Evolutionary conservation across 2,329 filamentous ascomycete species (phyloP), one percentile per base, ranked within the genome.

Genomic region (Phymatotrichopsis omnivora): DNA sequence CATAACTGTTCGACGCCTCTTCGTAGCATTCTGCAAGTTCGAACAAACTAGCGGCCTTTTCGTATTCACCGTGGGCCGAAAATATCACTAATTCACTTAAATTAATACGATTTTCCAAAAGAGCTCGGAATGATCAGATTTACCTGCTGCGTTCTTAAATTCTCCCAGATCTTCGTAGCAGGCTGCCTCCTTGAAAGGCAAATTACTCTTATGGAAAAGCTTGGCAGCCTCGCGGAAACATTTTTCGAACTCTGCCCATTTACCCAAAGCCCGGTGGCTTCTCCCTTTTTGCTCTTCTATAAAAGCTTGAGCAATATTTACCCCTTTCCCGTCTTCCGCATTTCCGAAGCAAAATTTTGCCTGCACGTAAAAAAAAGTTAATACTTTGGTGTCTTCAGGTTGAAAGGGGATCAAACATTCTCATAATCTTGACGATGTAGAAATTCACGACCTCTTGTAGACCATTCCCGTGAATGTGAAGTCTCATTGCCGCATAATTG

Each of bases 331-430:
- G 27, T 53, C 41, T 5, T 42, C 36, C 8, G 48, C 48, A 30
- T 53, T 58, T 14, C 20, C 39, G 47, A 27, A 56, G 28, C 42
- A 51, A 42, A 53, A 53, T 25, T 47, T n/a, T 29, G 27, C 44
- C 19, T 45, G n/a, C n/a, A n/a, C n/a, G n/a, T n/a, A n/a, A n/a
- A n/a, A n/a, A n/a, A n/a, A n/a, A n/a, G n/a, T 34, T 3, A 23
- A 30, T n/a, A 36, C 19, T 14, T 16, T 25, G 2, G n/a, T 11
- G 16, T 22, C 20, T 5, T 12, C n/a, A n/a, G n/a, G n/a, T n/a
- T n/a, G n/a, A n/a, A n/a, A 7, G 11, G 32, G 25, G 27, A 14
- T 3, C 44, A 22, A 30, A 45, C 46, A 31, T 42, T 43, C 27
- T 42, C 45, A 20, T 49, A 49, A 27, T 44, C 39, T 14, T 51